Percentiles rank a stretch among this genome's conserved stretches.
phyloP scores from a whole-genome alignment of 495 filamentous ascomycete species.

The Usnea hakonensis region DNA sequence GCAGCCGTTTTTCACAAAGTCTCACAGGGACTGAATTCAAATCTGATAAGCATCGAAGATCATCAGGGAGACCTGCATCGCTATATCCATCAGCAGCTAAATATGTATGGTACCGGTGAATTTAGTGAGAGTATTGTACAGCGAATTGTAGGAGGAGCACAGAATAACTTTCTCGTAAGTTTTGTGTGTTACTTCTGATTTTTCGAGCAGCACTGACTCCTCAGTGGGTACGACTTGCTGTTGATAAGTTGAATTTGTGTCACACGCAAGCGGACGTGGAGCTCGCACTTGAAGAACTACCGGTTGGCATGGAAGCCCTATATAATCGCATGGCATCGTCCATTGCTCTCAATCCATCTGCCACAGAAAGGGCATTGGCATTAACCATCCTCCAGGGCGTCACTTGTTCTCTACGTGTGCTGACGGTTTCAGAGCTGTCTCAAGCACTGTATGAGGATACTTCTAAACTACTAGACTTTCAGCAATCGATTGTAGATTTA shows the following conservation, averaged over 20 bases:
- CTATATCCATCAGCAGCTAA: conserved; percentile 22
- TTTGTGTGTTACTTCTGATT: background rate
- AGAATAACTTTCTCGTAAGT: conserved; percentile 23
- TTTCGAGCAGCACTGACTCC: conserved; percentile 6
- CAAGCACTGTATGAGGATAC: conserved; percentile 24
- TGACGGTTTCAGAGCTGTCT: conserved; percentile 29
- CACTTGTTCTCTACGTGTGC: conserved; percentile 26
- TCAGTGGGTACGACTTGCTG: conserved; percentile 29
- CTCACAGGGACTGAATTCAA: conserved; percentile 1
- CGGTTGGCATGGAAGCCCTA: conserved; percentile 34
- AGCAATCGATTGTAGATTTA: conserved; percentile 28
- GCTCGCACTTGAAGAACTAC: conserved; percentile 32
- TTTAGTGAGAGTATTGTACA: conserved; percentile 17
- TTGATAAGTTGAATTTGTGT: conserved; percentile 31
- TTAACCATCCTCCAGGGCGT: conserved; percentile 27
- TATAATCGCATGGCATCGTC: conserved; percentile 33
- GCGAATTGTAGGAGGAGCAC: conserved; percentile 14
- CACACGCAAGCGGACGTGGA: conserved; percentile 26
- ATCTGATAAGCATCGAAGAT: conserved; percentile 14
- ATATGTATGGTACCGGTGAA: conserved; percentile 14
- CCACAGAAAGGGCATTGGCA: conserved; percentile 25
- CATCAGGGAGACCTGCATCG: conserved; percentile 12
- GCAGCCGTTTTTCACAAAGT: conserved; percentile 15
- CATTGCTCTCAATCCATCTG: conserved; percentile 17
- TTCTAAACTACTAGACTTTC: conserved; percentile 28